Evolutionary conservation across 169 alveolate species (phyloP), one percentile per base, ranked within the genome.

Genomic region (Perkinsus marinus): DNA sequence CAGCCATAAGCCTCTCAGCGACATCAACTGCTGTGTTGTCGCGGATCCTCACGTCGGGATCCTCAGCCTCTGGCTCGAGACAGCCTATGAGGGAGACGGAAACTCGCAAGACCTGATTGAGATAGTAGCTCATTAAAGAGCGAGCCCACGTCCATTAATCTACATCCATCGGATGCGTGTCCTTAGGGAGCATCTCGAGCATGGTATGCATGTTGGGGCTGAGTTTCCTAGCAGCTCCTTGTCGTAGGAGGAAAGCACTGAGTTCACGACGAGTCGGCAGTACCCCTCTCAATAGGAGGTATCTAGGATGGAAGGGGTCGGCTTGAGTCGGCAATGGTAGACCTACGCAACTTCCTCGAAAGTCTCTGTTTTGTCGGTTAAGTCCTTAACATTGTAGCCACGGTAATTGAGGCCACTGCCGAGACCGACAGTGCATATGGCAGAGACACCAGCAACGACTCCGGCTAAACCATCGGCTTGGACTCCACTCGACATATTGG

Each of bases 161-260:
- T 30, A 93, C 91, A 91, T 94, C 97, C 97, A 96, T 96, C 37
- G 97, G 97, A 90, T 96, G 97, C 3, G 96, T 95, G 10, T 91
- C 92, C n/a, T 89, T 90, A 36, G 97, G 97, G 89, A 95, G 91
- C 43, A 69, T 57, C 91, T 94, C 96, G 36, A 96, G 94, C 39
- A 93, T 92, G 2, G 68, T 90, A 68, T 92, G 92, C 68, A 96
- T 90, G 39, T 47, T 89, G 22, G 93, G 93, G 30, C 96, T 96
- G 41, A 96, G 93, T 36, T 68, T 39, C 92, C 97, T 93, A n/a
- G 93, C 92, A 38, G 68, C 26, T 38, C 92, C 95, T 38, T 95
- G 93, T 89, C 90, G 68, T 17, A 90, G 92, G 36, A 68, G 91
- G 37, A 94, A 94, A 34, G 68, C 93, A 7, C 37, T 89, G 10